A percentile compares a stretch with the other conserved stretches of the same genome.
Evolutionary conservation across 768 basidiomycete genomes (phyloP).

Genomic region (Boletus vinaceobasis): DNA sequence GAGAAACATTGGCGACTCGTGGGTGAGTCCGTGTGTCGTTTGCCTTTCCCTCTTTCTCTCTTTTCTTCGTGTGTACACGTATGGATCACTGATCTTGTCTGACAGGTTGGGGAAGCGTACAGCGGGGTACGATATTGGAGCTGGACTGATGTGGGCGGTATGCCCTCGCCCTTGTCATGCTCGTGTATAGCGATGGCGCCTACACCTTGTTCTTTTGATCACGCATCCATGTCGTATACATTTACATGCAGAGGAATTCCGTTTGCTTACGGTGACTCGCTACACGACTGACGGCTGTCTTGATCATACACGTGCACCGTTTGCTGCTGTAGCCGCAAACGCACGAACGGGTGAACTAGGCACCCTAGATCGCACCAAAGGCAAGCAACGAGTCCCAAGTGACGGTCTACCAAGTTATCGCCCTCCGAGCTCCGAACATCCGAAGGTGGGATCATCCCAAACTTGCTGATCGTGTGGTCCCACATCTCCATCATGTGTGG

Average conservation of each 20-base stretch:
- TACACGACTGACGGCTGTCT: not conserved
- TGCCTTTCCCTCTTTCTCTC: not conserved
- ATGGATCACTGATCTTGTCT: not conserved
- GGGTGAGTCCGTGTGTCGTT: slow-evolving; percentile 48
- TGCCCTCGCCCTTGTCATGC: not conserved
- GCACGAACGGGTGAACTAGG: no score
- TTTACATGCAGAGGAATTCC: not conserved
- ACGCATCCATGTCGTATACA: not conserved
- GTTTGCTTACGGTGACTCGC: not conserved
- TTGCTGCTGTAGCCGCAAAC: no score
- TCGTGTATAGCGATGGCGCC: not conserved
- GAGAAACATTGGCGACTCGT: slow-evolving; percentile 99
- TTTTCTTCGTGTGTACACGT: not conserved
- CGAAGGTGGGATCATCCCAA: no score
- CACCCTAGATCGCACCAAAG: no score
- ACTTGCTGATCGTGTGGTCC: no score
- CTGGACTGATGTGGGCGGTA: slow-evolving; percentile 47
- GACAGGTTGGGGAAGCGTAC: slow-evolving; percentile 73
- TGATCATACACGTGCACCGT: no score
- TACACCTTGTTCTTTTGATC: not conserved
- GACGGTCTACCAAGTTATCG: no score
- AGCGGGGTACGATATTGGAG: slow-evolving; percentile 79
- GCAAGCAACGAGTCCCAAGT: no score
- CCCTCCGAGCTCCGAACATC: no score
- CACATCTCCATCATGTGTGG: no score